Evolutionary conservation across 768 basidiomycete species (phyloP).

Genomic region (Mycena belliarum): DNA sequence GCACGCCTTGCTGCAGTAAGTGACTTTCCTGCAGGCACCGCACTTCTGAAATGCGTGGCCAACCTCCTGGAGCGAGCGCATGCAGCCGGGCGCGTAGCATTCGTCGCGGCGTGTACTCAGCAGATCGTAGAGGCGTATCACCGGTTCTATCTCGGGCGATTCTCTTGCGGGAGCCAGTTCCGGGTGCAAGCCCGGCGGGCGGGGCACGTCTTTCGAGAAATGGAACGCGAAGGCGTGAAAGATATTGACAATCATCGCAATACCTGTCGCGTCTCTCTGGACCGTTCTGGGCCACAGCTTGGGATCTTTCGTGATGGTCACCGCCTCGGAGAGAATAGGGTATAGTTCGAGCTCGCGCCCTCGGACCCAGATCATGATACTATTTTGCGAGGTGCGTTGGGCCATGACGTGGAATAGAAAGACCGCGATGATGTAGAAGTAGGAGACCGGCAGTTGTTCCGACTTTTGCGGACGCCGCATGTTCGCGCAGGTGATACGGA

Average conservation of each 20-base stretch:
- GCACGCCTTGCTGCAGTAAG: neutral
- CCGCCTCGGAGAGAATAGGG: neutral
- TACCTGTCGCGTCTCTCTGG: neutral
- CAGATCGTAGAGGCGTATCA: neutral
- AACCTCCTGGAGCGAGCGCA: neutral
- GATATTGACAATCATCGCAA: neutral
- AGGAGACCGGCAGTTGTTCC: neutral
- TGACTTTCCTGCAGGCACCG: neutral
- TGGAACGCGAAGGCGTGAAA: neutral
- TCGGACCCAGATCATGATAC: neutral
- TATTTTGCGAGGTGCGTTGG: neutral
- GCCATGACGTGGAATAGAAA: neutral
- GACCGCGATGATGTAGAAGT: no score
- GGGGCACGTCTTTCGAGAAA: neutral
- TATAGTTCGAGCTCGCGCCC: neutral
- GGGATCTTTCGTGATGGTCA: neutral
- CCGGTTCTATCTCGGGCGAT: neutral
- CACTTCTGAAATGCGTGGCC: neutral
- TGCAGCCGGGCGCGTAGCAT: neutral
- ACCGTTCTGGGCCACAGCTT: neutral
- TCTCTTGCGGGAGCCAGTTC: neutral
- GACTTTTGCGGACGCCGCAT: neutral
- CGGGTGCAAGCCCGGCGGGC: neutral
- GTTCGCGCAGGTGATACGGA: neutral
- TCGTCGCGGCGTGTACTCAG: neutral